phyloP scores from a whole-genome alignment of 192 early-diverging fungal species.

The Radiomyces spectabilis region DNA sequence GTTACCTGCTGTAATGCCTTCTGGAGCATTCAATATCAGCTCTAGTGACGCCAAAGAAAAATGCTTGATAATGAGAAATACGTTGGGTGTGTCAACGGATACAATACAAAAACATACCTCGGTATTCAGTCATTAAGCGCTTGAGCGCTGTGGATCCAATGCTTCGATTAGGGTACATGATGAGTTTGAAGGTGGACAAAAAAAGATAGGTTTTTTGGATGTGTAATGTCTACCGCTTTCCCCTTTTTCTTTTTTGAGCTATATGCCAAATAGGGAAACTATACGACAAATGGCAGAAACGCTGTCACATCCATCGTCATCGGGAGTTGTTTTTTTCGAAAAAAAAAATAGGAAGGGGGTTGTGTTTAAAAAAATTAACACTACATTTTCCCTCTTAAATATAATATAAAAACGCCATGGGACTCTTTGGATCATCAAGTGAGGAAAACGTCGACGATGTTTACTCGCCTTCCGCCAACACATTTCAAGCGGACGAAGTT shows the following conservation, averaged over 20 bases:
- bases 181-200: too few species aligned
- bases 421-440: conserved; percentile 1
- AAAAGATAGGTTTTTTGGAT: too few species aligned
- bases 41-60: conserved; percentile 43
- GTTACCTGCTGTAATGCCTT: conserved; percentile 86
- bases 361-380: too few species aligned
- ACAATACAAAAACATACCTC: conserved; percentile 39
- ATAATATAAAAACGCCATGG: background rate
- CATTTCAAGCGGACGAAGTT: background rate
- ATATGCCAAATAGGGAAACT: too few species aligned
- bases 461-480: conserved; percentile 8
- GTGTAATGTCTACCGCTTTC: too few species aligned
- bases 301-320: too few species aligned
- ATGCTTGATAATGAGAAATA: background rate
- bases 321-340: too few species aligned
- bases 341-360: too few species aligned
- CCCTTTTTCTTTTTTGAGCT: too few species aligned
- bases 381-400: too few species aligned
- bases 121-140: conserved; percentile 91
- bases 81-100: background rate
- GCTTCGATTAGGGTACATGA: conserved; percentile 14
- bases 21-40: conserved; percentile 81
- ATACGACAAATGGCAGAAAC: too few species aligned
- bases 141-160: conserved; percentile 74
- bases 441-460: conserved; percentile 5